phyloP scores from a whole-genome alignment of 208 protist species.

The Blastocrithidia nonstop region DNA sequence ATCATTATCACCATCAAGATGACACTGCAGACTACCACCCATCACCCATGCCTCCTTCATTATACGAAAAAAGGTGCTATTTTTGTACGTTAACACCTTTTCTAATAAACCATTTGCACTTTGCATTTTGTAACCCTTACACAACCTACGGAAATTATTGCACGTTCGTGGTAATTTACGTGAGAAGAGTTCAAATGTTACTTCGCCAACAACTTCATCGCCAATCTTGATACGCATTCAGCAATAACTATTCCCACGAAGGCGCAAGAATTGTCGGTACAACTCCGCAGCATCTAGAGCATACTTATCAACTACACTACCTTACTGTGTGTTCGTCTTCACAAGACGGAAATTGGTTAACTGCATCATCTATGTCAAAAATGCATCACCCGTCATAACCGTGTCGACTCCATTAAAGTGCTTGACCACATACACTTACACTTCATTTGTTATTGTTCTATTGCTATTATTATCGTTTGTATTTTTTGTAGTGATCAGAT shows the following conservation, averaged over 20 bases:
- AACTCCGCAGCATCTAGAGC: conserved; percentile 16
- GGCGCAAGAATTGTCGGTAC: conserved; percentile 42
- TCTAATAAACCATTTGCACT: conserved; percentile 4
- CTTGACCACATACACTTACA: too few species aligned
- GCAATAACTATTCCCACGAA: conserved; percentile 54
- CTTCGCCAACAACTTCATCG: conserved; percentile 12
- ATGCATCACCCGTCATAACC: conserved; percentile 22
- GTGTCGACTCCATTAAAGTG: too few species aligned
- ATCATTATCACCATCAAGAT: conserved; percentile 77
- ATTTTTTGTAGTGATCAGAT: neutral
- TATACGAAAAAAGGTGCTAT: conserved; percentile 86
- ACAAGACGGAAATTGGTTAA: conserved; percentile 32
- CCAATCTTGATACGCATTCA: conserved; percentile 60
- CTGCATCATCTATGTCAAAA: conserved; percentile 18
- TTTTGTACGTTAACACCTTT: conserved; percentile 68
- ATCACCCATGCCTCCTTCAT: conserved; percentile 89
- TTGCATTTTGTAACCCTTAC: conserved; percentile 29
- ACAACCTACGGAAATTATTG: conserved; percentile 87
- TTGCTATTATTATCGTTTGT: too few species aligned
- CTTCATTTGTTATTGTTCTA: too few species aligned
- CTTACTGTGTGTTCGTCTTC: too few species aligned
- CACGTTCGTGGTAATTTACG: conserved; percentile 73
- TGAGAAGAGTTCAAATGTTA: conserved; percentile 83
- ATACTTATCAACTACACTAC: conserved; percentile 51
- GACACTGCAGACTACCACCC: conserved; percentile 80